Evolutionary conservation across 495 filamentous ascomycete genomes (phyloP), one percentile per base, ranked within the genome.

Genomic region (Talaromyces trachyspermus): DNA sequence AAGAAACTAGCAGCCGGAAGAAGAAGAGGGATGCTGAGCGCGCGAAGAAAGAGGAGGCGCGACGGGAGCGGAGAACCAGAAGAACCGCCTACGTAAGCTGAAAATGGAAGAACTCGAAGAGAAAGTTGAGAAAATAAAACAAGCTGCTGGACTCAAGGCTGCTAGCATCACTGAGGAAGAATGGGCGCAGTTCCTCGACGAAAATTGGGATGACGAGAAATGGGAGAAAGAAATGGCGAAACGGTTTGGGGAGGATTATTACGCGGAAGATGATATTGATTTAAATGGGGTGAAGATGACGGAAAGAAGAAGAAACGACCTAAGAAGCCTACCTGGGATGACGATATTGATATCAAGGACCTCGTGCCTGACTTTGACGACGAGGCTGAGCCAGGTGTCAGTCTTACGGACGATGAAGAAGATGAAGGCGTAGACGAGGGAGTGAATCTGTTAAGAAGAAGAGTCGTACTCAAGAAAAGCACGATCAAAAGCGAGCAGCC

Each of bases 261-360:
- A 98, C 57, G 84, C 79, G 5, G 80, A 80, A 25, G 66, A 62
- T 0, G 81, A 79, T 4, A 70, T 49, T 2, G 42, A 33, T n/a
- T 33, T 45, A 22, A 39, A 49, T 14, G 61, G 61, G 70, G 70
- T 15, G 69, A 60, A 1, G 66, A 69, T 19, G 72, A 74, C 1
- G 55, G 55, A 25, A 78, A 77, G 55, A 70, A 68, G 51, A 77
- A 74, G 53, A 80, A 77, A 49, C 81, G 78, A 49, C 65, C 78
- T 14, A 92, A 88, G 72, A 98, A 98, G 72, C 92, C 92, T 15
- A 86, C 81, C 46, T 98, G 89, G 87, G 86, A 95, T 49, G 88
- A 95, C 54, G 92, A 98, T 56, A 95, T 97, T 56, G 89, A 95
- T 56, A 96, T 97, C 67, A 85, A 81, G 22, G 91, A 98, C 61